These are phyloP conservation scores for Hyaloscypha hepaticicola DNA, from an alignment of 495 filamentous ascomycete genomes.

Conservation along the genomic window DNA sequence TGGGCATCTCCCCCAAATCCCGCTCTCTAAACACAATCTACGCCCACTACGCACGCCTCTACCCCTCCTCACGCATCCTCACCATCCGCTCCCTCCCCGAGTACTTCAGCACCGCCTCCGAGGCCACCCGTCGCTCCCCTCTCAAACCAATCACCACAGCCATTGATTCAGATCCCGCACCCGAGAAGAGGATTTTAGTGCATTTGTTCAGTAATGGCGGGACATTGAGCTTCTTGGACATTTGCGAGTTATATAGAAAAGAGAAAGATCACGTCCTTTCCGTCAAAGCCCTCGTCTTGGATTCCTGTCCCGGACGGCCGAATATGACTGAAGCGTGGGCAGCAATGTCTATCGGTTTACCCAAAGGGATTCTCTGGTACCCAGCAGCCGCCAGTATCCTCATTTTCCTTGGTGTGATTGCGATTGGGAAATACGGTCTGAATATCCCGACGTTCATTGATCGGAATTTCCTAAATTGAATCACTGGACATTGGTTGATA, in stretches of 20 bases:
- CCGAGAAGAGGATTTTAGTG: slow-evolving; percentile 5
- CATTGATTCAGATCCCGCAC: slow-evolving; percentile 8
- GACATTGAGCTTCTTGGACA: not conserved
- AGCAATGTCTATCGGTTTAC: slow-evolving; percentile 10
- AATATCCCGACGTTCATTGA: slow-evolving; percentile 26
- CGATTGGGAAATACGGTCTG: not conserved
- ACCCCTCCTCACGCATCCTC: slow-evolving; percentile 9
- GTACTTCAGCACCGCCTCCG: slow-evolving; percentile 13
- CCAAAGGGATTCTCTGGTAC: slow-evolving; percentile 11
- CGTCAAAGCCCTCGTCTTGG: slow-evolving; percentile 10
- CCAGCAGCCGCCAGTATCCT: not conserved
- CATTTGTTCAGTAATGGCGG: slow-evolving; percentile 20
- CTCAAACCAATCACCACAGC: slow-evolving; percentile 5
- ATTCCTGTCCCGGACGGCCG: slow-evolving; percentile 11
- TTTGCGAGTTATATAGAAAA: not conserved
- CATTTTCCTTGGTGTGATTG: not conserved
- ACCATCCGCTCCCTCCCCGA: slow-evolving; percentile 6
- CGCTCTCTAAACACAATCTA: slow-evolving; percentile 5
- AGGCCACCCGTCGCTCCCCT: not conserved
- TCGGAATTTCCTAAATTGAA: slow-evolving; percentile 32
- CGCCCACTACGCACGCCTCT: slow-evolving; percentile 7
- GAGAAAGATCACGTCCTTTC: not conserved
- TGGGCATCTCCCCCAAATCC: slow-evolving; percentile 16
- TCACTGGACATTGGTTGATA: slow-evolving; percentile 25
- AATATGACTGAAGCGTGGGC: not conserved